phyloP scores from a whole-genome alignment of 768 basidiomycete species.

The Hypholoma sublateritium region DNA sequence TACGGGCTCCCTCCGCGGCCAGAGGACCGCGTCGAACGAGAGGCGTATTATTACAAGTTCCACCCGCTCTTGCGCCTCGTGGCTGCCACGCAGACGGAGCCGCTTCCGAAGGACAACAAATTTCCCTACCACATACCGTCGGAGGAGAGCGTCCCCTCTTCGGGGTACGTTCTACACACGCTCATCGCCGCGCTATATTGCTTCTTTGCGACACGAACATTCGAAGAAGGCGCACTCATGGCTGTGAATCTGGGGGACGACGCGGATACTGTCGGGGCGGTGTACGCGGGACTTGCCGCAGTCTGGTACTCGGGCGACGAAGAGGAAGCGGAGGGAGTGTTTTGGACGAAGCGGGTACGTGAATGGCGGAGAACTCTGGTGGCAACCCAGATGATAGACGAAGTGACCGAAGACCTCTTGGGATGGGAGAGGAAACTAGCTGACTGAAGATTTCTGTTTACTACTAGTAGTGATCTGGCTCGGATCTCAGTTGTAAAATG shows the following conservation, averaged over 20 bases:
- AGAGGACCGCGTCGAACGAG: constrained; percentile 23
- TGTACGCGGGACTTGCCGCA: constrained; percentile 46
- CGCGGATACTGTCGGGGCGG: constrained; percentile 45
- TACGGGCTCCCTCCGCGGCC: constrained; percentile 17
- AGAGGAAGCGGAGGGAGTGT: constrained; percentile 18
- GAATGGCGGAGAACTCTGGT: constrained; percentile 34
- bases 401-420: constrained; percentile 35
- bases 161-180: constrained; percentile 40
- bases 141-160: constrained; percentile 29
- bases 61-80: constrained; percentile 41
- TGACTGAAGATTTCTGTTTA: neutral
- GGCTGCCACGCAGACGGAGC: constrained; percentile 21
- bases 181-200: constrained; percentile 44
- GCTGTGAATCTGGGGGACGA: constrained; percentile 44
- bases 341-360: constrained; percentile 38
- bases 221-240: constrained; percentile 45
- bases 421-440: constrained; percentile 15
- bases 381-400: constrained; percentile 32
- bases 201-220: constrained; percentile 41
- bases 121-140: constrained; percentile 32
- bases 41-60: constrained; percentile 30
- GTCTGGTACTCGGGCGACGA: constrained; percentile 39
- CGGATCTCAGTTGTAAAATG: too few relatives aligned
- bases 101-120: constrained; percentile 5
- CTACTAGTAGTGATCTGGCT: too few relatives aligned